Conservation (phyloP, 2,329 filamentous ascomycete genomes). For the Helminthosporium solani region DNA sequence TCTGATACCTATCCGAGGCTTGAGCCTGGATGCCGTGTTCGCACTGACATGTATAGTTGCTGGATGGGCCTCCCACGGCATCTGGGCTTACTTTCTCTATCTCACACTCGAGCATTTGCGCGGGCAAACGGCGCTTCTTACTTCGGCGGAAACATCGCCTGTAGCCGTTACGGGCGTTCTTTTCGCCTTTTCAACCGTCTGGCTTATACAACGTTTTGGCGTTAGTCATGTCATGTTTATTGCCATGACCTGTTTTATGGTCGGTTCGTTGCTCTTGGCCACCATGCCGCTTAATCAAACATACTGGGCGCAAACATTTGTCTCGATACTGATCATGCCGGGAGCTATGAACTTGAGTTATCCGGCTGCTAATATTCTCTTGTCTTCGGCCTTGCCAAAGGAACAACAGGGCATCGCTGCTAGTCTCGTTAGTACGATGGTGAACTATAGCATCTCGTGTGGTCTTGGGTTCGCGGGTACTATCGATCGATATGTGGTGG, state of each 20-base stretch:
- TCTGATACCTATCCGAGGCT: slow-evolving; percentile 57
- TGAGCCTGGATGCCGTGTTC: slow-evolving; percentile 53
- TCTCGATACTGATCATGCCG: slow-evolving; percentile 29
- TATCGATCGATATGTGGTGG: slow-evolving; percentile 37
- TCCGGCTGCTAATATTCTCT: slow-evolving; percentile 41
- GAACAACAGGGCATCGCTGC: slow-evolving; percentile 55
- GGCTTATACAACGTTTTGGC: slow-evolving; percentile 22
- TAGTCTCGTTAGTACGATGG: slow-evolving; percentile 62
- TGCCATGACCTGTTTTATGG: slow-evolving; percentile 28
- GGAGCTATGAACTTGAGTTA: slow-evolving; percentile 44
- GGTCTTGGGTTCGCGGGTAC: slow-evolving; percentile 67
- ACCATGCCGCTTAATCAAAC: slow-evolving; percentile 42
- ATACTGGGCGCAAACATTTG: slow-evolving; percentile 45
- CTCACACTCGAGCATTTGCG: slow-evolving; percentile 28
- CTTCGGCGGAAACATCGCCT: slow-evolving; percentile 25
- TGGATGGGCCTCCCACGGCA: slow-evolving; percentile 36
- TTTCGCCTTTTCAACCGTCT: slow-evolving; percentile 29
- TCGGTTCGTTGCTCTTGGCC: slow-evolving; percentile 41
- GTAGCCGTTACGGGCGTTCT: slow-evolving; percentile 28
- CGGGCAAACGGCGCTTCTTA: slow-evolving; percentile 23
- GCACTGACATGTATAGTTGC: slow-evolving; percentile 56
- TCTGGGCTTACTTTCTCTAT: slow-evolving; percentile 35
- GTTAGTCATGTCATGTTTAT: slow-evolving; percentile 30
- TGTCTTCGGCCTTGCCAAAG: slow-evolving; percentile 37
- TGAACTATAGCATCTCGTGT: slow-evolving; percentile 69